Percentiles rank a stretch among this genome's conserved stretches.
Conservation (phyloP, 2,329 filamentous ascomycete genomes). For the Chaetoscypha palmicola region DNA sequence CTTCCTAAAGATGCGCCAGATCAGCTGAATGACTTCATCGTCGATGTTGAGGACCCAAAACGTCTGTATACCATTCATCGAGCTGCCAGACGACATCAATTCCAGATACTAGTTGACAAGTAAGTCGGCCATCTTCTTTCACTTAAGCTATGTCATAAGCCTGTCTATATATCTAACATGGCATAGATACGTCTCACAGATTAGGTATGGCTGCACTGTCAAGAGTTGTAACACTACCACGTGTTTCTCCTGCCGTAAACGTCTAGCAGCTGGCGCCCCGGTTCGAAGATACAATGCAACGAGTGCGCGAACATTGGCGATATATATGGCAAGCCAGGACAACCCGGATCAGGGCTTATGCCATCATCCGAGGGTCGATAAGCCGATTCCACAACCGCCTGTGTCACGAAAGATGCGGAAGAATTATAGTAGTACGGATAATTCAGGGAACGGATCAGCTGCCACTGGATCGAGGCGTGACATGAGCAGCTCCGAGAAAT, state of each 20-base stretch:
- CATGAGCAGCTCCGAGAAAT: no score
- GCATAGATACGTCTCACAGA: constrained; percentile 68
- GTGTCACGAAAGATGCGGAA: constrained; percentile 6
- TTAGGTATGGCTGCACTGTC: constrained; percentile 72
- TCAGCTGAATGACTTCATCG: constrained; percentile 47
- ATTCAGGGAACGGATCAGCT: neutral
- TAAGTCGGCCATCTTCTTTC: no score
- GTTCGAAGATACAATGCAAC: constrained; percentile 73
- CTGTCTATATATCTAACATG: no score
- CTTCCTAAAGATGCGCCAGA: constrained; percentile 54
- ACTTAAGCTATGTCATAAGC: no score
- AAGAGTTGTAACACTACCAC: constrained; percentile 64
- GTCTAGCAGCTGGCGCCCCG: constrained; percentile 58
- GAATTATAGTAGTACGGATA: neutral
- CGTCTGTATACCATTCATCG: constrained; percentile 54
- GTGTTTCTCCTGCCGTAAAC: constrained; percentile 71
- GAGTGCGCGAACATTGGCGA: constrained; percentile 73
- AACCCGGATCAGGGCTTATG: constrained; percentile 68
- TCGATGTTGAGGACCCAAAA: constrained; percentile 54
- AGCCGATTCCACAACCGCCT: constrained; percentile 5
- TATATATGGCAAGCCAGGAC: constrained; percentile 73
- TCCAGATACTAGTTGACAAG: constrained; percentile 63
- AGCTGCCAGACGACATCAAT: constrained; percentile 54
- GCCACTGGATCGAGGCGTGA: no score
- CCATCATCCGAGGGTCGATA: constrained; percentile 27